These are phyloP conservation scores for Nepenthes gracilis DNA, from an alignment of 148 eudicot genomes.

Conservation along the genomic window DNA sequence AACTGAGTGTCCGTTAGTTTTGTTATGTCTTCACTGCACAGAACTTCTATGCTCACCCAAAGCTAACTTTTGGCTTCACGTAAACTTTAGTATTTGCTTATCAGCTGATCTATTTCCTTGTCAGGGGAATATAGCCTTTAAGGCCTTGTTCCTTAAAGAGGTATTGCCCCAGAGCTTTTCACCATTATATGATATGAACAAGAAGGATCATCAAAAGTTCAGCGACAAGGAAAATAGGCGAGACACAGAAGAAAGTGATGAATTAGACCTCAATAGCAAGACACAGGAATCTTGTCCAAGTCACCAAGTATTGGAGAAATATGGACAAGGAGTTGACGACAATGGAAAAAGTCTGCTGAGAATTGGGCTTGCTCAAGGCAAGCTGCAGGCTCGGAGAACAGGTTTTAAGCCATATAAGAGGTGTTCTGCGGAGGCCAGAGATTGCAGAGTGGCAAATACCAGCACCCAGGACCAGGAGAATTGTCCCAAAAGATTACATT, in stretches of 20 bases:
- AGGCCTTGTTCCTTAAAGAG: constrained; percentile 69
- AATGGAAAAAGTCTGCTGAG: constrained; percentile 20
- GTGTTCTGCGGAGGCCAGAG: constrained; percentile 77
- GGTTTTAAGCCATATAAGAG: constrained; percentile 97
- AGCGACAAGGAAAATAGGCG: constrained; percentile 15
- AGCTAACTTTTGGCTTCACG: not conserved
- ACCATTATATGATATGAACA: constrained; percentile 28
- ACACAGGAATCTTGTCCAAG: constrained; percentile 25
- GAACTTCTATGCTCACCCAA: too few species aligned
- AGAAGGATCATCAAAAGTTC: constrained; percentile 13
- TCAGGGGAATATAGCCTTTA: constrained; percentile 87
- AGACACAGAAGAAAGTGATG: constrained; percentile 16
- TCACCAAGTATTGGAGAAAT: constrained; percentile 19
- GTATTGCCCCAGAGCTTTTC: constrained; percentile 89
- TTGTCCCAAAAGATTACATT: constrained; percentile 66
- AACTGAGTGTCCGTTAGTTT: too few species aligned
- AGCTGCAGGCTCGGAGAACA: constrained; percentile 46
- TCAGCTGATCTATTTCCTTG: not conserved
- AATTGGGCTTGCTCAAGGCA: constrained; percentile 35
- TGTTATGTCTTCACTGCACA: too few species aligned
- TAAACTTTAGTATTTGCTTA: not conserved
- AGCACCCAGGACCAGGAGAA: constrained; percentile 50
- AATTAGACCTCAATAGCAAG: constrained; percentile 45
- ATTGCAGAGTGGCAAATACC: constrained; percentile 26
- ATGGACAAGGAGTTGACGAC: constrained; percentile 16